Evolutionary conservation across 441 rosid genomes (phyloP).

Genomic region (Isatis lusitanica): DNA sequence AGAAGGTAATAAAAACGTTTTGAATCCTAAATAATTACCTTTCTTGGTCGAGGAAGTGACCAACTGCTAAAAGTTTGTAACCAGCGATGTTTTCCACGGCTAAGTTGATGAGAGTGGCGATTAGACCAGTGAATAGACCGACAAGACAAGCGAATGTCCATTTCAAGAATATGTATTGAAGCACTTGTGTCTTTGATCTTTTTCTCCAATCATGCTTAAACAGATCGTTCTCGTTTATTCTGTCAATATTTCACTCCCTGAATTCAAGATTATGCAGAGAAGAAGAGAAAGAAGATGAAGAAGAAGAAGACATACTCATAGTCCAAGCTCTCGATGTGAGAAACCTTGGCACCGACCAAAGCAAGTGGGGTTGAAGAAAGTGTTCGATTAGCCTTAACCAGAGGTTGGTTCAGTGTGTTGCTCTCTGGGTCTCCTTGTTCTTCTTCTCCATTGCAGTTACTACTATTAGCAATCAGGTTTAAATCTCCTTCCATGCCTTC

Average conservation of each 20-base stretch:
- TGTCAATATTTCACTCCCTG: constrained; percentile 25
- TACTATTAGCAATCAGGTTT: constrained; percentile 37
- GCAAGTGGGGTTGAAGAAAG: constrained; percentile 80
- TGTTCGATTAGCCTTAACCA: constrained; percentile 70
- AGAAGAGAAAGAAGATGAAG: background rate
- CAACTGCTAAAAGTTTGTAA: constrained; percentile 80
- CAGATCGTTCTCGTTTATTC: constrained; percentile 88
- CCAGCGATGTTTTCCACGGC: constrained; percentile 94
- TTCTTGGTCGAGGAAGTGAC: constrained; percentile 50
- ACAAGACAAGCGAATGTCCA: constrained; percentile 83
- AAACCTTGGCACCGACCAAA: constrained; percentile 82
- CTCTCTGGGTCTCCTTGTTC: constrained; percentile 65
- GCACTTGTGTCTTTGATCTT: constrained; percentile 76
- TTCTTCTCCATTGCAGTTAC: constrained; percentile 44
- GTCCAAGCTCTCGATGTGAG: constrained; percentile 85
- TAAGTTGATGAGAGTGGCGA: constrained; percentile 84
- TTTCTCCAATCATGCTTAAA: constrained; percentile 98
- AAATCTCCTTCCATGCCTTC: constrained; percentile 52
- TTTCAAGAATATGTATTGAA: constrained; percentile 82
- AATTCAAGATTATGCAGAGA: background rate
- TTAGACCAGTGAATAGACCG: constrained; percentile 81
- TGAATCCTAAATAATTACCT: constrained; percentile 44
- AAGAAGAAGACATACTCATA: constrained; percentile 59
- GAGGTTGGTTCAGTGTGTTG: constrained; percentile 63
- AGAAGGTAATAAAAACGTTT: constrained; percentile 5